Evolutionary conservation across 768 basidiomycete species (phyloP).

Genomic region (Russula virescens): DNA sequence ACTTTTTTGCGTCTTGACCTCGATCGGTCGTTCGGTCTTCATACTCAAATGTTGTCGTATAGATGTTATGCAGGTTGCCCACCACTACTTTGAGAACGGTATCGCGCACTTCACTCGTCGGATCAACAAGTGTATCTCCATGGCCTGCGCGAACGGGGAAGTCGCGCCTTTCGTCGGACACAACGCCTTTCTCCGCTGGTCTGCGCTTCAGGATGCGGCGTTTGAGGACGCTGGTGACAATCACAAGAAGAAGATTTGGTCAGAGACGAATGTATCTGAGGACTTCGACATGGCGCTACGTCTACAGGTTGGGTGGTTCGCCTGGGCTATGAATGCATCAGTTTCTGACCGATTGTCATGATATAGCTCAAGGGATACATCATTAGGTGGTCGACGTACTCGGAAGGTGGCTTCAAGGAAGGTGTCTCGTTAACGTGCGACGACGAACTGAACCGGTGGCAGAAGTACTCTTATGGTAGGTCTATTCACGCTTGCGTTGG

Average conservation of each 20-base stretch:
- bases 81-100: slow-evolving; percentile 89
- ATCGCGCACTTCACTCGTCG: slow-evolving; percentile 84
- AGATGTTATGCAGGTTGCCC: slow-evolving; percentile 88
- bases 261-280: slow-evolving; percentile 75
- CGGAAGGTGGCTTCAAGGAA: slow-evolving; percentile 81
- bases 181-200: slow-evolving; percentile 88
- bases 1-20: too few relatives aligned
- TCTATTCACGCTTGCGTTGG: slow-evolving; percentile 2
- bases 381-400: slow-evolving; percentile 84
- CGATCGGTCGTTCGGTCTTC: too few relatives aligned
- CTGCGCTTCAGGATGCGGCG: slow-evolving; percentile 80
- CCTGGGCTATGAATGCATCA: too few relatives aligned
- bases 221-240: slow-evolving; percentile 64
- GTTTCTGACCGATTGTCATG: background rate
- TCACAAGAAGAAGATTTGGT: slow-evolving; percentile 66
- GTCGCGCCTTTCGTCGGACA: slow-evolving; percentile 82
- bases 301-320: slow-evolving; percentile 36
- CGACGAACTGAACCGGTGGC: slow-evolving; percentile 90
- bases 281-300: slow-evolving; percentile 79
- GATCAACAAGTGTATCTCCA: slow-evolving; percentile 78
- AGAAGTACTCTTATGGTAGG: slow-evolving; percentile 76
- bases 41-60: background rate
- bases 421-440: slow-evolving; percentile 86
- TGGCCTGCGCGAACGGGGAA: slow-evolving; percentile 77
- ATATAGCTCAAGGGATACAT: slow-evolving; percentile 52